These are phyloP conservation scores for Fusarium sp. DNA, from an alignment of 2,329 filamentous ascomycete species.

Conservation along the genomic window DNA sequence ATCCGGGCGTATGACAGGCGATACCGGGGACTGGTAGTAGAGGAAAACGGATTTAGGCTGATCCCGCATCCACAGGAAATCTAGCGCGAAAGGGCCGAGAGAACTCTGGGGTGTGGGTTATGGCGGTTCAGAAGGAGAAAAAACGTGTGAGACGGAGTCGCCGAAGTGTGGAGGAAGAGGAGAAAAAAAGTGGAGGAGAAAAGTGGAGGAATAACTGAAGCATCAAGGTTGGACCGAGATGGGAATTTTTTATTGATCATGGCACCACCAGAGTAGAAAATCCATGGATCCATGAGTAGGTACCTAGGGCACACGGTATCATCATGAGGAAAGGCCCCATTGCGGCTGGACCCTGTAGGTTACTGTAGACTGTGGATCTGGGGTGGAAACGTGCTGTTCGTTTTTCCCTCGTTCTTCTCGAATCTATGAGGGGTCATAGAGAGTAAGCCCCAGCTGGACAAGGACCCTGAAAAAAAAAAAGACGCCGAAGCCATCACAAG, in stretches of 20 bases:
- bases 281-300: background rate
- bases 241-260: slow-evolving; percentile 7
- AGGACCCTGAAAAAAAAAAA: slow-evolving; percentile 20
- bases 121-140: background rate
- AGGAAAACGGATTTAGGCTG: slow-evolving; percentile 22
- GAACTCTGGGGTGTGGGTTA: slow-evolving; percentile 9
- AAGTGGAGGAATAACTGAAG: slow-evolving; percentile 4
- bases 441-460: background rate
- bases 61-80: slow-evolving; percentile 10
- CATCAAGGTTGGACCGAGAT: slow-evolving; percentile 6
- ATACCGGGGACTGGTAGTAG: background rate
- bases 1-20: slow-evolving; percentile 5
- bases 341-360: background rate
- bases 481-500: background rate
- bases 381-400: slow-evolving; percentile 26
- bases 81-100: background rate
- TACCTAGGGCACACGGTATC: background rate
- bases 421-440: background rate
- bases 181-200: background rate
- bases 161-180: slow-evolving; percentile 27
- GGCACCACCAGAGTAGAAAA: background rate
- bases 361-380: slow-evolving; percentile 25
- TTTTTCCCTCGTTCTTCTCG: slow-evolving; percentile 8
- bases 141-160: slow-evolving; percentile 28
- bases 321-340: background rate